Conservation (phyloP, 257 asterid genomes). For the Solanum ahanhuiri region DNA sequence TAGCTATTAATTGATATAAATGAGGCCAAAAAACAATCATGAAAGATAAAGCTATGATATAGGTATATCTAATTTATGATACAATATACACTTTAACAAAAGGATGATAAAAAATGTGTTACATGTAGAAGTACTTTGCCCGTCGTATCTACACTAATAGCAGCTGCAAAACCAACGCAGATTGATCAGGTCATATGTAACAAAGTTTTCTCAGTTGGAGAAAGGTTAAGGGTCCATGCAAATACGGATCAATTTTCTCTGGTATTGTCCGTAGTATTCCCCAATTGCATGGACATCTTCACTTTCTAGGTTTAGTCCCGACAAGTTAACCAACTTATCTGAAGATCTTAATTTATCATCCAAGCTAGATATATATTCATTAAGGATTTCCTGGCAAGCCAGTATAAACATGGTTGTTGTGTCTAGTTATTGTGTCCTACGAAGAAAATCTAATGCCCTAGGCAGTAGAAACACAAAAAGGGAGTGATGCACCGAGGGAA, state of each 20-base stretch:
- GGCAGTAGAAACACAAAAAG: constrained; percentile 15
- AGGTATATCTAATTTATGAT: no score
- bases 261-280: constrained; percentile 78
- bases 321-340: constrained; percentile 38
- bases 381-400: constrained; percentile 62
- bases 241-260: constrained; percentile 72
- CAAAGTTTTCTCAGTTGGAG: constrained; percentile 27
- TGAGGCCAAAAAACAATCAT: no score
- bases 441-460: constrained; percentile 82
- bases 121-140: no score
- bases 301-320: constrained; percentile 53
- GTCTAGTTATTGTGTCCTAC: constrained; percentile 76
- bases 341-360: constrained; percentile 38
- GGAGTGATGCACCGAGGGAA: no score
- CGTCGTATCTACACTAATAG: no score
- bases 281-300: constrained; percentile 73
- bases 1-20: no score
- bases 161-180: no score
- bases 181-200: no score
- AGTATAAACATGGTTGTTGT: constrained; percentile 89
- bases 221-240: constrained; percentile 90
- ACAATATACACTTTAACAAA: no score
- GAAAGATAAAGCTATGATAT: no score
- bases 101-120: no score
- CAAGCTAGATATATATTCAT: constrained; percentile 40